Conservation (phyloP, 75 land plant species). For the Selaginella tamariscina region DNA sequence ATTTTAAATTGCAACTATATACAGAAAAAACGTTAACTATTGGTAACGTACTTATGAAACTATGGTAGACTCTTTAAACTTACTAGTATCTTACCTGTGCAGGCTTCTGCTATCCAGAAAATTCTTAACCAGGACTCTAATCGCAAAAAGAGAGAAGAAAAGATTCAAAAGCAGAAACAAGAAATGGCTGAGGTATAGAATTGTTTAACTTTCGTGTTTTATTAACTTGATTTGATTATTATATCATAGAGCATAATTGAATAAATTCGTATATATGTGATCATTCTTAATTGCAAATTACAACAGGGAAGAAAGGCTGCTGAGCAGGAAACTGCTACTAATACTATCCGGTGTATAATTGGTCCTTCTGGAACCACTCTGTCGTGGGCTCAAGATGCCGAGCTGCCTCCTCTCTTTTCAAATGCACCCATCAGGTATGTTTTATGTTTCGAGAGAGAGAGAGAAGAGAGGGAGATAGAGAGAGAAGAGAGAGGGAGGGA, state of each 20-base stretch:
- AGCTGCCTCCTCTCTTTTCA: conserved; percentile 56
- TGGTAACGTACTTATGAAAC: too few relatives aligned
- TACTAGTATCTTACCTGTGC: conserved; percentile 1
- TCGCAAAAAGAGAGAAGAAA: conserved; percentile 63
- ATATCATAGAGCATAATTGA: neutral
- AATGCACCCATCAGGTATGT: conserved; percentile 53
- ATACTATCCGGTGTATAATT: conserved; percentile 60
- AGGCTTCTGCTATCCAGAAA: conserved; percentile 89
- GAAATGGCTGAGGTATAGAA: conserved; percentile 59
- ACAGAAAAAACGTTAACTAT: neutral
- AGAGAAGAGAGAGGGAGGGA: too few relatives aligned
- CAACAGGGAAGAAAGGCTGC: conserved; percentile 63
- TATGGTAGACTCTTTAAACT: neutral
- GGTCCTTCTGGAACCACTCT: conserved; percentile 71
- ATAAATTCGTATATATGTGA: neutral
- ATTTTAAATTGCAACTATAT: too few relatives aligned
- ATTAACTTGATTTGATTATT: neutral
- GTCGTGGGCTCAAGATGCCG: conserved; percentile 55
- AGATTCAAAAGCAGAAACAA: conserved; percentile 50
- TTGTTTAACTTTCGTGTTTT: neutral
- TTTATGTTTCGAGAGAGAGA: neutral
- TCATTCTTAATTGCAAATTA: neutral
- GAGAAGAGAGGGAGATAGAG: too few relatives aligned
- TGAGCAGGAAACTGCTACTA: conserved; percentile 37
- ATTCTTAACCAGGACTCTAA: conserved; percentile 75